phyloP scores from a whole-genome alignment of 202 grass and related monocot genomes.

The Panicum hallii region DNA sequence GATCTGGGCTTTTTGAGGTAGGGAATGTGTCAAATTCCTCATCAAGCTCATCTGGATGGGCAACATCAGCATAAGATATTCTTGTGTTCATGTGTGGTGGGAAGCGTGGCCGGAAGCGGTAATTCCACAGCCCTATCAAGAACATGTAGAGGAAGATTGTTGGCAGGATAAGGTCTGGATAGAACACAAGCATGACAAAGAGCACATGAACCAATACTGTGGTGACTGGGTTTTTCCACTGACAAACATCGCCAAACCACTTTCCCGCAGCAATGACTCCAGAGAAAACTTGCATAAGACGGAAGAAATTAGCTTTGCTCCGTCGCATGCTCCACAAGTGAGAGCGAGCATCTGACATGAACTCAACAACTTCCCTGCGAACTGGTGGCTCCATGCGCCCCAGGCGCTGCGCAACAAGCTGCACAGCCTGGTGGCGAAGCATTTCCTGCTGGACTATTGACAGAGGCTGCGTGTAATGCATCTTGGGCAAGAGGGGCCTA shows the following conservation, averaged over 20 bases:
- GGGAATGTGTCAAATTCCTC: slow-evolving; percentile 93
- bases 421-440: slow-evolving; percentile 71
- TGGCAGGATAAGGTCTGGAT: slow-evolving; percentile 84
- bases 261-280: slow-evolving; percentile 67
- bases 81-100: slow-evolving; percentile 88
- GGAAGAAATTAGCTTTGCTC: slow-evolving; percentile 91
- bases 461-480: slow-evolving; percentile 79
- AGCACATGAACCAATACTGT: slow-evolving; percentile 86
- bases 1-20: slow-evolving; percentile 56
- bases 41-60: slow-evolving; percentile 80
- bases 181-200: slow-evolving; percentile 86
- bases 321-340: slow-evolving; percentile 93
- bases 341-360: slow-evolving; percentile 76
- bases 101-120: slow-evolving; percentile 70
- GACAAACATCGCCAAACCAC: slow-evolving; percentile 76
- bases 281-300: slow-evolving; percentile 82
- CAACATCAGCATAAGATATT: slow-evolving; percentile 70
- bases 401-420: slow-evolving; percentile 65
- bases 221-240: slow-evolving; percentile 86
- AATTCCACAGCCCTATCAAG: slow-evolving; percentile 84
- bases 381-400: slow-evolving; percentile 92
- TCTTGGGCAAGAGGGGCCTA: slow-evolving; percentile 82
- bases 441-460: slow-evolving; percentile 68
- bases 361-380: slow-evolving; percentile 77
- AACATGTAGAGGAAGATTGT: slow-evolving; percentile 90